These are phyloP conservation scores for Pseudonitzschia multistriata DNA, from an alignment of 108 stramenopile genomes.

Conservation along the genomic window DNA sequence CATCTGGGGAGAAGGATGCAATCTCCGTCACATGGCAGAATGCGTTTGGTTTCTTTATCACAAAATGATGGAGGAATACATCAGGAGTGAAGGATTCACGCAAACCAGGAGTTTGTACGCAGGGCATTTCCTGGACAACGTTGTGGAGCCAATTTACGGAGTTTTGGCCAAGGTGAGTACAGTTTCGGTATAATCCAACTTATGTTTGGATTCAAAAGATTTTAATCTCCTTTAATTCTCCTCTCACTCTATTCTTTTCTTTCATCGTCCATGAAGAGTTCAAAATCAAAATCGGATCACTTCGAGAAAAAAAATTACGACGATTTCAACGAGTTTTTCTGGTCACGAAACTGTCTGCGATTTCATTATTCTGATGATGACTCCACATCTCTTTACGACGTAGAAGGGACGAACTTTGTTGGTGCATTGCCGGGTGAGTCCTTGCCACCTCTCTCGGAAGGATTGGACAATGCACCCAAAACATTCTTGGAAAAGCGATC, in stretches of 20 bases:
- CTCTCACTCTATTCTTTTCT: not conserved
- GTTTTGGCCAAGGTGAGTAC: conserved; percentile 70
- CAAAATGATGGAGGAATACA: conserved; percentile 95
- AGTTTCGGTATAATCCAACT: not conserved
- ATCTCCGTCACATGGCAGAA: conserved; percentile 97
- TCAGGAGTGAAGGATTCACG: conserved; percentile 53
- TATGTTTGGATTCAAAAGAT: not conserved
- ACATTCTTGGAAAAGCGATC: conserved; percentile 96
- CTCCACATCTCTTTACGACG: conserved; percentile 29
- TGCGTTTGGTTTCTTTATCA: conserved; percentile 97
- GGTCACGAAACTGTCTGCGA: conserved; percentile 92
- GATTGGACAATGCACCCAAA: conserved; percentile 80
- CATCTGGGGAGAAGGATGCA: conserved; percentile 97
- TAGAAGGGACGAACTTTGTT: conserved; percentile 39
- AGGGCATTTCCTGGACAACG: conserved; percentile 93
- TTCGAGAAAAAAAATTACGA: conserved; percentile 93
- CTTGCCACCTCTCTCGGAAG: conserved; percentile 68
- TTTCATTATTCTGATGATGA: conserved; percentile 71
- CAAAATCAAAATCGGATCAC: conserved; percentile 84
- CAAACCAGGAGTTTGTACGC: conserved; percentile 90
- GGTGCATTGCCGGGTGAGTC: conserved; percentile 61
- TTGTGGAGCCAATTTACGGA: conserved; percentile 89
- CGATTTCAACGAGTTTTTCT: conserved; percentile 99
- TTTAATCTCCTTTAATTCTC: not conserved
- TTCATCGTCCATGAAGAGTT: conserved; percentile 48